These are phyloP conservation scores for Meira miltonrushii DNA, from an alignment of 1,284 basidiomycete genomes.

Conservation along the genomic window DNA sequence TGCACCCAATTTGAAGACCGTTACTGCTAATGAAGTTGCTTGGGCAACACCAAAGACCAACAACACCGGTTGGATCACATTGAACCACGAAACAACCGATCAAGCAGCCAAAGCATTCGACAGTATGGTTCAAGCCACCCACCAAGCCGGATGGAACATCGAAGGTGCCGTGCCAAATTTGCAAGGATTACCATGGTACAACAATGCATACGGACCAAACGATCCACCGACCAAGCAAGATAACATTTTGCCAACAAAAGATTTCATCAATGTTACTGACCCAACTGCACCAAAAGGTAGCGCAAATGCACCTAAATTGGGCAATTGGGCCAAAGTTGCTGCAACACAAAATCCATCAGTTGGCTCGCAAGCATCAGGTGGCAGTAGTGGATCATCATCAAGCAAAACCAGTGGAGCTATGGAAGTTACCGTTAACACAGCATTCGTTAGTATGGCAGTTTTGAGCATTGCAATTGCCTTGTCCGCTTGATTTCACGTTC, in stretches of 20 bases:
- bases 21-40: slow-evolving; percentile 24
- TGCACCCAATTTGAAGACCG: slow-evolving; percentile 26
- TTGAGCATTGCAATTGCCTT: background rate
- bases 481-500: no score
- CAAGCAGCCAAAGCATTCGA: slow-evolving; percentile 39
- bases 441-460: background rate
- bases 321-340: slow-evolving; percentile 7
- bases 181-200: slow-evolving; percentile 38
- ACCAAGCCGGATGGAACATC: slow-evolving; percentile 25
- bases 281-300: background rate
- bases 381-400: background rate
- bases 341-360: background rate
- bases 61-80: slow-evolving; percentile 38
- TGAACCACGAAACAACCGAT: slow-evolving; percentile 44
- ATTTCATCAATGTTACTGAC: slow-evolving; percentile 12
- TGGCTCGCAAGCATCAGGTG: slow-evolving; percentile 3
- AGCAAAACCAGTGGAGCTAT: background rate
- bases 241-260: slow-evolving; percentile 13
- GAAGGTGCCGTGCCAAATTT: slow-evolving; percentile 29
- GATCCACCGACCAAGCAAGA: slow-evolving; percentile 7
- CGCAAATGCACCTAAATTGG: slow-evolving; percentile 4
- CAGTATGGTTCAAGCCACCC: slow-evolving; percentile 20
- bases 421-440: background rate
- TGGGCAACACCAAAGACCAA: slow-evolving; percentile 20
- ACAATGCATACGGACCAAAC: slow-evolving; percentile 19